Conservation (phyloP, 2,329 filamentous ascomycete species). For the Zymoseptoria crescenta region DNA sequence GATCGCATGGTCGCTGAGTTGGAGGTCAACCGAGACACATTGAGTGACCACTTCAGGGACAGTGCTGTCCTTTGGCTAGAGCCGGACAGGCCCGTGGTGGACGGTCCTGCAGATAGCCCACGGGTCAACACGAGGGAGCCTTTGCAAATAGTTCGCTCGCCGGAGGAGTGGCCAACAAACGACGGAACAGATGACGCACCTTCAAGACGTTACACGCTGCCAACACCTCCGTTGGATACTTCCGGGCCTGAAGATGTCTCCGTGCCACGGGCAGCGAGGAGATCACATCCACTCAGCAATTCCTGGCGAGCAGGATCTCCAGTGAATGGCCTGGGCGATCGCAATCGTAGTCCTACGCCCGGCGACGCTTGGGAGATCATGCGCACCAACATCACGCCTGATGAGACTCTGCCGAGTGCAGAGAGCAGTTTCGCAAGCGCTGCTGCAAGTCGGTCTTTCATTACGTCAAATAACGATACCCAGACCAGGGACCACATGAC, state of each 20-base stretch:
- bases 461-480: conserved; percentile 26
- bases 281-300: conserved; percentile 24
- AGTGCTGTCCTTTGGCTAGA: not conserved
- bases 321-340: conserved; percentile 75
- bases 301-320: conserved; percentile 24
- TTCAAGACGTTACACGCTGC: conserved; percentile 10
- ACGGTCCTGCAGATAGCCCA: not conserved
- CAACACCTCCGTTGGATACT: conserved; percentile 15
- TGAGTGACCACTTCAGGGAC: not conserved
- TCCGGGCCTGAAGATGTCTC: conserved; percentile 14
- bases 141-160: conserved; percentile 14
- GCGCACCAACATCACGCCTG: conserved; percentile 69
- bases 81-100: not conserved
- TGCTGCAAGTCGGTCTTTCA: conserved; percentile 45
- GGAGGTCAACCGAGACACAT: not conserved
- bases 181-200: conserved; percentile 1
- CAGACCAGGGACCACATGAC: conserved; percentile 27
- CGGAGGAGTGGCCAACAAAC: conserved; percentile 7
- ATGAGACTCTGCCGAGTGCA: conserved; percentile 69
- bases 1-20: not conserved
- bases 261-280: conserved; percentile 3
- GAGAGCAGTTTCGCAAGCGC: conserved; percentile 75
- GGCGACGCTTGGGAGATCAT: conserved; percentile 68
- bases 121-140: conserved; percentile 8
- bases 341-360: conserved; percentile 70